These are phyloP conservation scores for Didymella arachidicola DNA, from an alignment of 2,329 filamentous ascomycete genomes.

Conservation along the genomic window DNA sequence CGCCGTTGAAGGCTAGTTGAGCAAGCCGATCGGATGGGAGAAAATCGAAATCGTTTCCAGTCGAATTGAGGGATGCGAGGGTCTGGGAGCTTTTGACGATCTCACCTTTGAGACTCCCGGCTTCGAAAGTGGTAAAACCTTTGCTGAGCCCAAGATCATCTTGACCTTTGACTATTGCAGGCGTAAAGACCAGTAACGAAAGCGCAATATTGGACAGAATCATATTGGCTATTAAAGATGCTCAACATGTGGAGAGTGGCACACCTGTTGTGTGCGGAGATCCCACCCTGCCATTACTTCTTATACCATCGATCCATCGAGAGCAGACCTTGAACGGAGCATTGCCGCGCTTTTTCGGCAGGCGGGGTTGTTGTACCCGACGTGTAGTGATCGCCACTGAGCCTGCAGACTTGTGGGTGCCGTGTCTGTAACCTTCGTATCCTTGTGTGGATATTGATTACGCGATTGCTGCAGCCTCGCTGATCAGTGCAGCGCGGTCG, in stretches of 20 bases:
- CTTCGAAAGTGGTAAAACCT: conserved; percentile 28
- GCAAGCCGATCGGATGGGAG: conserved; percentile 61
- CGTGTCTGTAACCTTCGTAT: not conserved
- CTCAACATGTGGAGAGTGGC: not conserved
- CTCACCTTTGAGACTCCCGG: conserved; percentile 22
- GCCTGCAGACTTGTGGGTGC: conserved; percentile 10
- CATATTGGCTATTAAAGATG: not conserved
- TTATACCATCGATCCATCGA: not conserved
- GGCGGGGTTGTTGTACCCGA: conserved; percentile 8
- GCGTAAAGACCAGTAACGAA: conserved; percentile 5
- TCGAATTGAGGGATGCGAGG: conserved; percentile 33
- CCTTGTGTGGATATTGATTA: not conserved
- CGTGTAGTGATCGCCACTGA: conserved; percentile 2
- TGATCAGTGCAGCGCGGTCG: not conserved
- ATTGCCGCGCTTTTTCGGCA: conserved; percentile 9
- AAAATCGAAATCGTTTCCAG: conserved; percentile 60
- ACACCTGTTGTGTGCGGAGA: not conserved
- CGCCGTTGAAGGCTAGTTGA: conserved; percentile 58
- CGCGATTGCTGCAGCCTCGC: not conserved
- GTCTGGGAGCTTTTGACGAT: conserved; percentile 34
- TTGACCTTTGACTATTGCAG: conserved; percentile 18
- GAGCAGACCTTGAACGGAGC: conserved; percentile 5
- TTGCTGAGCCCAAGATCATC: conserved; percentile 32
- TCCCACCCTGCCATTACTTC: not conserved
- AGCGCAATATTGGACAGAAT: conserved; percentile 6